Percentiles rank a stretch among this genome's conserved stretches.
Conservation (phyloP, 306 rosid species). For the Quercus wislizeni region DNA sequence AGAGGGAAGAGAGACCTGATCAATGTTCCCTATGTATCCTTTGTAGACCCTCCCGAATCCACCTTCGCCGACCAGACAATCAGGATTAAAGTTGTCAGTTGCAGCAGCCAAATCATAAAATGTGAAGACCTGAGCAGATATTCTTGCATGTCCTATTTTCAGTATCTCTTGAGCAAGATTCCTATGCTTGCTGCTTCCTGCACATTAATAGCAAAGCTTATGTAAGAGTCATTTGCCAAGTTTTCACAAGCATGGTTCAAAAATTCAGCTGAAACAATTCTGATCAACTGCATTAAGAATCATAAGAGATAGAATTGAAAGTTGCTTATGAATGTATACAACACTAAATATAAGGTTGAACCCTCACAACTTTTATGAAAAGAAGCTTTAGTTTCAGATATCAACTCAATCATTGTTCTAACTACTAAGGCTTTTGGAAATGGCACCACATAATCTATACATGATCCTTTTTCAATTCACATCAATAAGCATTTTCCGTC, state of each 20-base stretch:
- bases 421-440: no score
- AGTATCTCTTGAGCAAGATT: slow-evolving; percentile 38
- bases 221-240: slow-evolving; percentile 14
- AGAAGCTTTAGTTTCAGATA: no score
- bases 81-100: slow-evolving; percentile 44
- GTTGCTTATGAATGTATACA: no score
- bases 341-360: background rate
- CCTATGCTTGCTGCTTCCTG: slow-evolving; percentile 61
- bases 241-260: background rate
- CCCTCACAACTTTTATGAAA: background rate
- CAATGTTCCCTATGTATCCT: slow-evolving; percentile 43
- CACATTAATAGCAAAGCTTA: slow-evolving; percentile 7
- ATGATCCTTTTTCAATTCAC: no score
- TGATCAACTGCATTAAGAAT: background rate
- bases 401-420: no score
- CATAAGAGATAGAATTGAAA: no score
- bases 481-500: no score
- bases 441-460: no score
- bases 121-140: slow-evolving; percentile 31
- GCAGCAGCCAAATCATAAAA: slow-evolving; percentile 37
- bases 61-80: slow-evolving; percentile 49
- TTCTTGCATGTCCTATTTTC: slow-evolving; percentile 44
- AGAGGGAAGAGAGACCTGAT: slow-evolving; percentile 28
- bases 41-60: slow-evolving; percentile 65
- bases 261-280: background rate